These are phyloP conservation scores for Polychytrium aggregatum DNA, from an alignment of 192 early-diverging fungal genomes.

Conservation along the genomic window DNA sequence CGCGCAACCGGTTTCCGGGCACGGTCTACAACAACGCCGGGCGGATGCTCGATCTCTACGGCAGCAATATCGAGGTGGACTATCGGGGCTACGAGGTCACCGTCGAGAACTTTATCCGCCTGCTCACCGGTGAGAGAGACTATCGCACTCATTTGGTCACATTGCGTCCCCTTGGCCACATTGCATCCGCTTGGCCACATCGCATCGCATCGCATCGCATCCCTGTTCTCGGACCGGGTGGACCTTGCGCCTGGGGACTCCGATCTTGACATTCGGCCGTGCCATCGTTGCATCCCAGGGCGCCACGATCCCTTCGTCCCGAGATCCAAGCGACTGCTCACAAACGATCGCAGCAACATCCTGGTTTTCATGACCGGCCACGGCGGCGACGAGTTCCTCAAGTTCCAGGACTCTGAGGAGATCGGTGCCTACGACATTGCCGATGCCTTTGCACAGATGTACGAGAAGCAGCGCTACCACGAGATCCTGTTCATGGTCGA, in stretches of 20 bases:
- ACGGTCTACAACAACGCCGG: conserved; percentile 87
- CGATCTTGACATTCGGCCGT: no score
- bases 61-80: conserved; percentile 95
- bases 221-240: no score
- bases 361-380: conserved; percentile 98
- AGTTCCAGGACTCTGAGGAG: conserved; percentile 98
- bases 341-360: conserved; percentile 93
- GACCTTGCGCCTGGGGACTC: no score
- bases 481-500: conserved; percentile 99
- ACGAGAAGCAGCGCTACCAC: conserved; percentile 90
- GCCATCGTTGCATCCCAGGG: no score
- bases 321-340: conserved; percentile 84
- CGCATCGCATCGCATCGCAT: no score
- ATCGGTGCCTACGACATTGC: conserved; percentile 91
- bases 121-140: conserved; percentile 78
- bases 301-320: conserved; percentile 79
- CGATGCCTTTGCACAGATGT: conserved; percentile 96
- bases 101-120: conserved; percentile 94
- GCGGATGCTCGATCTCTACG: conserved; percentile 78
- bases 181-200: no score
- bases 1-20: conserved; percentile 83
- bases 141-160: no score
- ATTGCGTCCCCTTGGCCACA: no score
- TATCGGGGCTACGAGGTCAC: conserved; percentile 99
- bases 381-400: conserved; percentile 96